These are phyloP conservation scores for Aureobasidium namibiae DNA, from an alignment of 2,329 filamentous ascomycete species.

Conservation along the genomic window DNA sequence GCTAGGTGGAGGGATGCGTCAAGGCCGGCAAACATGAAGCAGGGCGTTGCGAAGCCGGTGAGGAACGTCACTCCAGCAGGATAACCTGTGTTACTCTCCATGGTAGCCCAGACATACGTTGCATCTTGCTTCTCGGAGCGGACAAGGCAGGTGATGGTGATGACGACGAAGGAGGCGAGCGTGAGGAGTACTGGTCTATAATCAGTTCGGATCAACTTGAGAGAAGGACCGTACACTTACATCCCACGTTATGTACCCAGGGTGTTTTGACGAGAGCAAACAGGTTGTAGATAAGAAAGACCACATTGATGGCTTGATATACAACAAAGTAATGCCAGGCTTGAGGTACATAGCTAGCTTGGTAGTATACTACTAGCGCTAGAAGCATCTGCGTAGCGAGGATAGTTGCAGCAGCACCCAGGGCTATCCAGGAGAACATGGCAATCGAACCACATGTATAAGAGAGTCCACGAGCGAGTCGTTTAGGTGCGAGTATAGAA, in stretches of 20 bases:
- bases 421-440: constrained; percentile 14
- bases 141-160: constrained; percentile 39
- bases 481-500: constrained; percentile 1
- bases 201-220: not conserved
- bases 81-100: constrained; percentile 42
- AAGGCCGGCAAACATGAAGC: constrained; percentile 20
- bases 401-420: constrained; percentile 19
- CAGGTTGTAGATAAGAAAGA: constrained; percentile 49
- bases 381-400: constrained; percentile 14
- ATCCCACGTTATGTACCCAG: constrained; percentile 39
- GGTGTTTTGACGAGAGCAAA: constrained; percentile 48
- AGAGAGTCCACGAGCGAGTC: not conserved
- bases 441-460: constrained; percentile 2
- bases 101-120: constrained; percentile 45
- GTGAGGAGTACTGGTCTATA: constrained; percentile 35
- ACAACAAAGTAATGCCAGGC: constrained; percentile 14
- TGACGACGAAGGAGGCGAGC: constrained; percentile 22
- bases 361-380: constrained; percentile 13
- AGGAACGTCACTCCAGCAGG: constrained; percentile 26
- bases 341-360: constrained; percentile 5
- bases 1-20: constrained; percentile 19
- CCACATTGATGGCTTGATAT: constrained; percentile 25
- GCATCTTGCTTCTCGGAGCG: constrained; percentile 28
- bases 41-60: constrained; percentile 19
- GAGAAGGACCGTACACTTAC: constrained; percentile 44